A percentile compares a stretch with the other conserved stretches of the same genome.
Evolutionary conservation across 768 basidiomycete species (phyloP).

Genomic region (Phallus indusiatus): DNA sequence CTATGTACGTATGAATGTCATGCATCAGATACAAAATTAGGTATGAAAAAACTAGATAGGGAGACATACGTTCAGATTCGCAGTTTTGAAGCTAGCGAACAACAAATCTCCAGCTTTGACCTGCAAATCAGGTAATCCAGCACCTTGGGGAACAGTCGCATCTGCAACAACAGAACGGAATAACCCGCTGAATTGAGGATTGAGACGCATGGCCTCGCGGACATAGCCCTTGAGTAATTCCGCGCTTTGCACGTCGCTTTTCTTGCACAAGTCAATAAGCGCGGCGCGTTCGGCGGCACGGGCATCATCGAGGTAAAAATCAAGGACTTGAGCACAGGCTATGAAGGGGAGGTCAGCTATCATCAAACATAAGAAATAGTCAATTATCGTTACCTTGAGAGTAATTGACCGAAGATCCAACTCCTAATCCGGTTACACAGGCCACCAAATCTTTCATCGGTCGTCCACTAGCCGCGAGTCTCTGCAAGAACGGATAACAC

Average conservation of each 20-base stretch:
- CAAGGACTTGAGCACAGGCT: conserved; percentile 44
- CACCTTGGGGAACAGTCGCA: conserved; percentile 34
- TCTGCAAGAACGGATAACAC: conserved; percentile 16
- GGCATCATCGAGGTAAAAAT: conserved; percentile 44
- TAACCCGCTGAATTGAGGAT: neutral
- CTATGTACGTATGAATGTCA: conserved; percentile 31
- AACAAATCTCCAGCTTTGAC: conserved; percentile 25
- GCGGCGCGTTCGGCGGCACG: conserved; percentile 12
- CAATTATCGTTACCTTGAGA: conserved; percentile 40
- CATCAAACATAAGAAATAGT: neutral
- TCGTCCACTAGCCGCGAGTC: conserved; percentile 13
- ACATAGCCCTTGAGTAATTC: conserved; percentile 24
- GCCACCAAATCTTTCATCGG: conserved; percentile 31
- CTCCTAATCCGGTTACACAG: conserved; percentile 41
- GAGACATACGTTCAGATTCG: conserved; percentile 31
- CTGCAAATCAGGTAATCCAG: conserved; percentile 16
- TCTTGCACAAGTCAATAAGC: conserved; percentile 11
- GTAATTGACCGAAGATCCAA: conserved; percentile 59
- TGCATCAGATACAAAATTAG: neutral
- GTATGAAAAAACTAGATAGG: neutral
- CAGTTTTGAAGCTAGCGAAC: conserved; percentile 28
- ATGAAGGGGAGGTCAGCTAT: conserved; percentile 41
- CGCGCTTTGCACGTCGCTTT: conserved; percentile 3
- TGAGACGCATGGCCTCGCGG: conserved; percentile 35
- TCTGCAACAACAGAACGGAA: conserved; percentile 17